Evolutionary conservation across 495 filamentous ascomycete species (phyloP).

Genomic region (Podospora pseudoanserina): DNA sequence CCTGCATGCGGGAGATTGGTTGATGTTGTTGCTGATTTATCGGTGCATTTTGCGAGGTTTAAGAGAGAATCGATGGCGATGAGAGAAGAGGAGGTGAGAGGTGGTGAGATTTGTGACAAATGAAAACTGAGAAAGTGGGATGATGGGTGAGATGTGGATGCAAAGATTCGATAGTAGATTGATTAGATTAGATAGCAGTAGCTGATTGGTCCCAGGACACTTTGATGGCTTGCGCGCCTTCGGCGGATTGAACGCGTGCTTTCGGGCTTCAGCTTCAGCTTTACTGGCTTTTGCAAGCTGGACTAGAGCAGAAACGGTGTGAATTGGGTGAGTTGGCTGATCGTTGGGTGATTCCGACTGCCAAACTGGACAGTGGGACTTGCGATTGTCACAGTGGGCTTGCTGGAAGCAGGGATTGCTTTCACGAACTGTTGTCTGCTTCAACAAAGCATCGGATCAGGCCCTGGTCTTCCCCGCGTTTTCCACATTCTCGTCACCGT

Average conservation of each 20-base stretch:
- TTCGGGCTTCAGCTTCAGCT: background rate
- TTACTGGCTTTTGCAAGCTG: background rate
- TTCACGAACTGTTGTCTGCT: background rate
- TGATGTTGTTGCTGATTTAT: background rate
- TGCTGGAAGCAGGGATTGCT: background rate
- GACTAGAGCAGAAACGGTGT: background rate
- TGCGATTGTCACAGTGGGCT: too few species aligned
- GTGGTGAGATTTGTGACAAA: background rate
- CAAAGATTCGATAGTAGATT: background rate
- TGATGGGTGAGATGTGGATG: background rate
- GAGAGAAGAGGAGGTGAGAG: background rate
- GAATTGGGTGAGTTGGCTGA: background rate
- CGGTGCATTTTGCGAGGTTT: background rate
- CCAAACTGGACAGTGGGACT: too few species aligned
- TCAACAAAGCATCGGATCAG: background rate
- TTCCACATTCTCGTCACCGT: background rate
- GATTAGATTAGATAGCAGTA: background rate
- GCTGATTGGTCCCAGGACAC: background rate
- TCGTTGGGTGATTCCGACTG: background rate
- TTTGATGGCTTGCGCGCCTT: background rate
- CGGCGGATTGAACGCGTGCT: background rate
- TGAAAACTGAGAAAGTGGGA: background rate
- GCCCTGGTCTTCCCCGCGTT: background rate
- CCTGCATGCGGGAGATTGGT: too few species aligned
- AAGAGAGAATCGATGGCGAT: background rate